Percentiles rank a stretch among this genome's conserved stretches.
Conservation (phyloP, 352 stramenopile genomes). For the Globisporangium cystogenes region DNA sequence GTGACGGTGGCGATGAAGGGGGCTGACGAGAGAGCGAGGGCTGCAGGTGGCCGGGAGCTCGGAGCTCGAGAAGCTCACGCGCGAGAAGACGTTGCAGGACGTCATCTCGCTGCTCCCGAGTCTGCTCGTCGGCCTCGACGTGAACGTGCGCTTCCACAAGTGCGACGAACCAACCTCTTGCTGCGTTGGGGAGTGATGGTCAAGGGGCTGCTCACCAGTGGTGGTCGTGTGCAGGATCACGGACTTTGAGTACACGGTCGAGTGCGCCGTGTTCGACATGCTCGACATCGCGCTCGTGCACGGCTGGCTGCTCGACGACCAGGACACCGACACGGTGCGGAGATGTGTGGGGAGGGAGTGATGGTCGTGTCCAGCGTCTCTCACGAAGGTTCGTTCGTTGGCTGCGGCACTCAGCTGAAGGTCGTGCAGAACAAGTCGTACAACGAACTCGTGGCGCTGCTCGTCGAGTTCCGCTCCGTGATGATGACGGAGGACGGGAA, state of each 20-base stretch:
- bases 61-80: constrained; percentile 56
- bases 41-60: constrained; percentile 33
- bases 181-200: constrained; percentile 3
- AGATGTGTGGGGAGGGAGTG: neutral
- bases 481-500: constrained; percentile 49
- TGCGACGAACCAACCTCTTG: constrained; percentile 16
- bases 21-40: neutral
- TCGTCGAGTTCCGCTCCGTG: constrained; percentile 87
- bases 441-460: constrained; percentile 95
- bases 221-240: constrained; percentile 46
- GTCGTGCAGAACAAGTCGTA: constrained; percentile 93
- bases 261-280: constrained; percentile 95
- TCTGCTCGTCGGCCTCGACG: constrained; percentile 95
- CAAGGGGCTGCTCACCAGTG: neutral
- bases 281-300: constrained; percentile 95
- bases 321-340: constrained; percentile 76
- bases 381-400: no score
- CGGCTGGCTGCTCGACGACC: constrained; percentile 95
- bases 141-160: constrained; percentile 97
- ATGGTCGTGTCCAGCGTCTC: neutral
- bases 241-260: constrained; percentile 95
- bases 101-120: constrained; percentile 90
- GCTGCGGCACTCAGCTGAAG: constrained; percentile 20
- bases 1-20: neutral
- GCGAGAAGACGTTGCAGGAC: constrained; percentile 87